These are phyloP conservation scores for Pseudonitzschia multiseries DNA, from an alignment of 108 stramenopile genomes.

Conservation along the genomic window DNA sequence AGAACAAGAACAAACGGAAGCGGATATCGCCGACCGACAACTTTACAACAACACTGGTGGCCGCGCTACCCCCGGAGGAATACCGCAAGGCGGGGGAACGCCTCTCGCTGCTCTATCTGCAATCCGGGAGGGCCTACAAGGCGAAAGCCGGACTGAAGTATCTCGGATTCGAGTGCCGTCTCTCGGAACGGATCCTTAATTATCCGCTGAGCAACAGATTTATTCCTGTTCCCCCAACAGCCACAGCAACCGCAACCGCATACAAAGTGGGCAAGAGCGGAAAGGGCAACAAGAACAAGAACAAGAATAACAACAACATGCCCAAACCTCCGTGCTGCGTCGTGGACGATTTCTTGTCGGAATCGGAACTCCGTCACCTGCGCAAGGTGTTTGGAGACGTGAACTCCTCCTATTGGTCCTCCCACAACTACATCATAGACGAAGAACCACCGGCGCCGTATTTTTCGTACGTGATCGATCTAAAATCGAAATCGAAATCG, in stretches of 20 bases:
- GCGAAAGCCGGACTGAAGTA: slow-evolving; percentile 53
- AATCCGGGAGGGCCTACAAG: slow-evolving; percentile 62
- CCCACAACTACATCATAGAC: slow-evolving; percentile 60
- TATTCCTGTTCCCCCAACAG: too few relatives aligned
- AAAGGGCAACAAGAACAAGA: slow-evolving; percentile 10
- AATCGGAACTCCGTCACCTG: slow-evolving; percentile 44
- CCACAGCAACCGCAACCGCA: too few relatives aligned
- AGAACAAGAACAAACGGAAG: neutral
- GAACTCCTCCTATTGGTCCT: slow-evolving; percentile 61
- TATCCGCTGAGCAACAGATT: slow-evolving; percentile 46
- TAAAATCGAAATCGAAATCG: too few relatives aligned
- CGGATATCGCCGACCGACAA: neutral
- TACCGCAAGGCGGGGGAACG: slow-evolving; percentile 56
- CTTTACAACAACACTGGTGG: slow-evolving; percentile 8
- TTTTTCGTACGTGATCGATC: slow-evolving; percentile 67
- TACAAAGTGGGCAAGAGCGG: neutral
- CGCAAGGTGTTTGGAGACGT: slow-evolving; percentile 54
- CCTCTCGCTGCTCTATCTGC: slow-evolving; percentile 63
- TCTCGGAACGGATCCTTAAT: slow-evolving; percentile 61
- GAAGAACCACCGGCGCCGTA: slow-evolving; percentile 78
- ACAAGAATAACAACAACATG: neutral
- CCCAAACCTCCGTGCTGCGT: slow-evolving; percentile 51
- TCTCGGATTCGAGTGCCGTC: slow-evolving; percentile 68
- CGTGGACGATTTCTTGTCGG: slow-evolving; percentile 61
- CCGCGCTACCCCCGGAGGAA: slow-evolving; percentile 38